Evolutionary conservation across 306 rosid genomes (phyloP).

Genomic region (Acacia melanoxylon): DNA sequence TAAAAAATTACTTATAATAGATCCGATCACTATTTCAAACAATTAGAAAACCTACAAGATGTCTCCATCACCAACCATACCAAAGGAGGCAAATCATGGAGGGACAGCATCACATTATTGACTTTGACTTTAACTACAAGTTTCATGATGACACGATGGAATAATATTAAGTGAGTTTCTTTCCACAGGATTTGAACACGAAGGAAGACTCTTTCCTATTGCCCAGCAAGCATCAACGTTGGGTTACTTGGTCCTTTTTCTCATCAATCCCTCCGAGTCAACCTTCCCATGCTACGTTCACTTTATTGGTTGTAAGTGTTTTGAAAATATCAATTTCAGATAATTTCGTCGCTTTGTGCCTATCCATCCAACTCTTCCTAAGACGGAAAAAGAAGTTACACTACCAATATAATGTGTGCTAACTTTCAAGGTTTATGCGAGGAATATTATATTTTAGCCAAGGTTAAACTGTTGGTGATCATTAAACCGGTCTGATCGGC

Average conservation of each 20-base stretch:
- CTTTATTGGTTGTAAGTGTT: background rate
- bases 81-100: background rate
- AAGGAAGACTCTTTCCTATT: background rate
- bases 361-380: background rate
- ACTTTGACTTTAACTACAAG: background rate
- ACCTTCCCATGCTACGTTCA: background rate
- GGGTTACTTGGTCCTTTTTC: background rate
- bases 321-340: background rate
- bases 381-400: background rate
- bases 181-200: background rate
- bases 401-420: background rate
- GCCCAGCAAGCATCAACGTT: background rate
- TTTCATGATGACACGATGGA: background rate
- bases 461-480: too few species aligned
- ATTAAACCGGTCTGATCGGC: too few species aligned
- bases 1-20: too few species aligned
- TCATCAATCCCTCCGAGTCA: background rate
- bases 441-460: too few species aligned
- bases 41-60: too few species aligned
- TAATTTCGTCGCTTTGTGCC: too few species aligned
- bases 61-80: background rate
- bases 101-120: conserved; percentile 19
- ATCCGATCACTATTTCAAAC: too few species aligned
- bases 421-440: background rate
- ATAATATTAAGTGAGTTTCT: background rate